phyloP scores from a whole-genome alignment of 495 filamentous ascomycete species.

The Platismatia glauca region DNA sequence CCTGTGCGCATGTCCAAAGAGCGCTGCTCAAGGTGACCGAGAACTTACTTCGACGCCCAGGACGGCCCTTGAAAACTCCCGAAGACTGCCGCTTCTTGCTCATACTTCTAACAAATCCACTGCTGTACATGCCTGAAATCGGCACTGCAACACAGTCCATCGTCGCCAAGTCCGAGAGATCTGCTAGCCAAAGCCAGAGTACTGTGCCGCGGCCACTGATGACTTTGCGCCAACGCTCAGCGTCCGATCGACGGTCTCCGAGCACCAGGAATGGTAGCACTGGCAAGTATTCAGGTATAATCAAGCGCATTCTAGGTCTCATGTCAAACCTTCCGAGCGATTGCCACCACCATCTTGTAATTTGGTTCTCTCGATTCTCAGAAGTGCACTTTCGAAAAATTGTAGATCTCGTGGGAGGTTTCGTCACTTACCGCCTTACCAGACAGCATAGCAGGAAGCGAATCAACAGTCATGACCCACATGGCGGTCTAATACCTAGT shows the following conservation, averaged over 20 bases:
- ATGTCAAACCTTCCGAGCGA: constrained; percentile 65
- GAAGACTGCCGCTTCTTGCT: constrained; percentile 72
- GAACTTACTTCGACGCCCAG: constrained; percentile 75
- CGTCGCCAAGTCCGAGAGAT: background rate
- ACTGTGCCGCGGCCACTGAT: background rate
- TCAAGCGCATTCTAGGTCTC: constrained; percentile 78
- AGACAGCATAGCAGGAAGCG: constrained; percentile 64
- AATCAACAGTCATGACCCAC: constrained; percentile 46
- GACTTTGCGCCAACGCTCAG: background rate
- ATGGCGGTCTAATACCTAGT: constrained; percentile 60
- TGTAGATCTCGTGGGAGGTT: constrained; percentile 69
- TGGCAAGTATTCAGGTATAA: constrained; percentile 64
- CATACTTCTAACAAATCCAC: constrained; percentile 75
- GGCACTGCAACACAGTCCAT: constrained; percentile 7
- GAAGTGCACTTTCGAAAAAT: constrained; percentile 57
- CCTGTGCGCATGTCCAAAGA: constrained; percentile 56
- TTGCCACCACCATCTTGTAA: constrained; percentile 76
- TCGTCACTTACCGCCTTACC: constrained; percentile 72
- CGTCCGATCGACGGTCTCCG: constrained; percentile 2
- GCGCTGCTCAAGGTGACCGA: constrained; percentile 76
- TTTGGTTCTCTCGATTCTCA: constrained; percentile 72
- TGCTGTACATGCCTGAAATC: constrained; percentile 45
- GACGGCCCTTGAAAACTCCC: constrained; percentile 57
- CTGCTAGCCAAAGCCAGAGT: background rate
- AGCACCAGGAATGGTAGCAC: constrained; percentile 5